Conservation (phyloP, 164 flowering plant genomes). For the Stephania yunnanensis region DNA sequence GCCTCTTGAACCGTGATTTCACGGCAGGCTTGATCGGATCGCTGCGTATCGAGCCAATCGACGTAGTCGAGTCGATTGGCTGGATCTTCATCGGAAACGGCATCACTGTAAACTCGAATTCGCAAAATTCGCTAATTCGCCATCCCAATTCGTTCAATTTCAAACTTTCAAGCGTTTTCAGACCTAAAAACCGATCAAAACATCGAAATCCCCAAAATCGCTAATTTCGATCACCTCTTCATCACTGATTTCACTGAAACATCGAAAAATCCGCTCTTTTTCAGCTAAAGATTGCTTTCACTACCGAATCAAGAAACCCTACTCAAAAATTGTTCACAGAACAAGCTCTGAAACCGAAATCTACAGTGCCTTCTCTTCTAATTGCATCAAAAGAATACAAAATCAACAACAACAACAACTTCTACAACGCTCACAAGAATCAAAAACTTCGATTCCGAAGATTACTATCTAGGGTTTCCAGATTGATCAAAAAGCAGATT, state of each 20-base stretch:
- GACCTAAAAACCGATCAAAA: neutral
- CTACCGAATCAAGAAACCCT: neutral
- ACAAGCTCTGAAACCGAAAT: constrained; percentile 1
- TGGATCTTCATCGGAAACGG: constrained; percentile 84
- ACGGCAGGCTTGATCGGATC: constrained; percentile 51
- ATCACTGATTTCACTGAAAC: neutral
- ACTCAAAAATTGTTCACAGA: neutral
- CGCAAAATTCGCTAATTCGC: neutral
- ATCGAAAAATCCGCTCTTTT: constrained; percentile 1
- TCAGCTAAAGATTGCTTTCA: constrained; percentile 4
- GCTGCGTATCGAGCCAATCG: constrained; percentile 18
- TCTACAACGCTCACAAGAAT: constrained; percentile 16
- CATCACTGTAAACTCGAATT: constrained; percentile 15
- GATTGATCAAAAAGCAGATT: constrained; percentile 11
- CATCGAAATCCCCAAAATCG: neutral
- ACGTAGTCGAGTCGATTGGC: constrained; percentile 45
- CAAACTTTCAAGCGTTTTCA: neutral
- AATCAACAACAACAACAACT: constrained; percentile 11
- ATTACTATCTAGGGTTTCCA: constrained; percentile 1
- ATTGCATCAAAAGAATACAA: neutral
- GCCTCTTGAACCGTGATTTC: constrained; percentile 72
- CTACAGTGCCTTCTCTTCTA: constrained; percentile 11
- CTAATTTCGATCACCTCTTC: neutral
- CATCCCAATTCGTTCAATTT: constrained; percentile 1
- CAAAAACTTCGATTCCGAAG: constrained; percentile 1